A percentile compares a stretch with the other conserved stretches of the same genome.
phyloP scores from a whole-genome alignment of 306 rosid genomes.

The Potentilla sterilis region DNA sequence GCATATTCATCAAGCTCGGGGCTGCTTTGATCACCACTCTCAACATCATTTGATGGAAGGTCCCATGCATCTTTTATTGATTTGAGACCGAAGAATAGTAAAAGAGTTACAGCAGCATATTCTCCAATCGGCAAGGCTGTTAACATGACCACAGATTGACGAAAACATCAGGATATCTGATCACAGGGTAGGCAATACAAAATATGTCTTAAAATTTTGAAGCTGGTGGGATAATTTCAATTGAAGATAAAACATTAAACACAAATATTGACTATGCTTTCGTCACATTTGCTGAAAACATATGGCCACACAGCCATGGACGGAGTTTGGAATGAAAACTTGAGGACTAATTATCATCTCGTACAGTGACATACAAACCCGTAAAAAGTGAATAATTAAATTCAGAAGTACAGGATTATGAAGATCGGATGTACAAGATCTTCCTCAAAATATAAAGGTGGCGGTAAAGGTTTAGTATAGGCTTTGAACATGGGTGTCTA shows the following conservation, averaged over 20 bases:
- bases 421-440: neutral
- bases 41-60: slow-evolving; percentile 60
- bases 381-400: neutral
- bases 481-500: neutral
- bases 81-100: slow-evolving; percentile 85
- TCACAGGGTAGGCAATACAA: neutral
- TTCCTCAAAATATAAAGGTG: neutral
- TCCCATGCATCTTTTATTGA: slow-evolving; percentile 96
- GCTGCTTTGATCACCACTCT: slow-evolving; percentile 49
- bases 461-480: neutral
- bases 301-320: neutral
- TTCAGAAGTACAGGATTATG: neutral
- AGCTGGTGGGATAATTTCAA: neutral
- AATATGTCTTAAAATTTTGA: neutral
- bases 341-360: neutral
- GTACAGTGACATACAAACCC: neutral
- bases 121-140: slow-evolving; percentile 97
- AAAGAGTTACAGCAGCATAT: slow-evolving; percentile 93
- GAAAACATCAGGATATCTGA: slow-evolving; percentile 5
- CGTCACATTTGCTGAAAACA: neutral
- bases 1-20: slow-evolving; percentile 79
- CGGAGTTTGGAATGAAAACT: neutral
- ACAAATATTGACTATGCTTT: neutral
- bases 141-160: slow-evolving; percentile 28
- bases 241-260: neutral